Base-by-base conservation (phyloP, 2,329 filamentous ascomycete species). In the Exutisphaerella laricina region DNA sequence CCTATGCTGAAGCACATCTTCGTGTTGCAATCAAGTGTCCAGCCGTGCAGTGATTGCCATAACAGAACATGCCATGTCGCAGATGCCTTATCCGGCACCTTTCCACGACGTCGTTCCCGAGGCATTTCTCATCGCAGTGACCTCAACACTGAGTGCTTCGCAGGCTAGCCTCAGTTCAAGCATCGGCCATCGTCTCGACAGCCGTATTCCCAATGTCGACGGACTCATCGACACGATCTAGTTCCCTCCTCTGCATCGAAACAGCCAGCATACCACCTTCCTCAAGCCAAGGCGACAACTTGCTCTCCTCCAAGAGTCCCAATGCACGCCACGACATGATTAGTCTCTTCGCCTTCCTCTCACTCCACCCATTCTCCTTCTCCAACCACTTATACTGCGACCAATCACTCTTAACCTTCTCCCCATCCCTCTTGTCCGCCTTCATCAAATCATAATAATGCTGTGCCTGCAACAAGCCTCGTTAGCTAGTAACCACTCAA, bases 291-390 rank as follows among this genome's bases (percentile, higher is more conserved):
- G 33, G 42, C 46, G 51, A 26, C 9, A 52, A 46, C 18, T 41
- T 44, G 29, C 25, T 39, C 50, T 58, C 54, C n/a, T 57, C 51
- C 41, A 56, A 41, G 16, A 57, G 44, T 8, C 54, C 57, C 37
- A 56, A 23, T 30, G 42, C 36, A 46, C 42, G 48, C 58, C 54
- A 59, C 9, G 35, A 53, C 21, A 47, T 29, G 29, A 54, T 37
- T 37, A 54, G 33, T 39, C 43, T 50, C 34, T 42, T 56, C 33
- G 46, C 48, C 40, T 41, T 43, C n/a, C 36, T 42, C 17, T 13
- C 30, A 14, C 20, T 50, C 43, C 42, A 52, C n/a, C 33, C 34
- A 23, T 44, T 41, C 8, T 13, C 36, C 6, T 41, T 43, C 40
- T 51, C 45, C 32, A 58, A 14, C 50, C 50, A 54, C 17, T 43